A percentile compares a stretch with the other conserved stretches of the same genome.
These are phyloP conservation scores for Wickerhamiella brachini DNA, from an alignment of 805 yeast species.

Conservation along the genomic window DNA sequence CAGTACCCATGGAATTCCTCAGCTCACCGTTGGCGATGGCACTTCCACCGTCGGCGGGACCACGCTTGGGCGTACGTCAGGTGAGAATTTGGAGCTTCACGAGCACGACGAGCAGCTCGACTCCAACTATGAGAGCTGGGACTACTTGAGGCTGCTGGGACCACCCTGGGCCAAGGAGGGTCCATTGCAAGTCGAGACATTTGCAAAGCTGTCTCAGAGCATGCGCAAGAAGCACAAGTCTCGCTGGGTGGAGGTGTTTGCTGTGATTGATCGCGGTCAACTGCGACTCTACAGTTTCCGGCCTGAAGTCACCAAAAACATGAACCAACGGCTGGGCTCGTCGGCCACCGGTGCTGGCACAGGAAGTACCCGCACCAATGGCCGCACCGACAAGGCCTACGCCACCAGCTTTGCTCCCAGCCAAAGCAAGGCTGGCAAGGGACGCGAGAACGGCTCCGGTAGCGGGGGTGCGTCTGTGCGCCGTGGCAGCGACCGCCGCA, in stretches of 20 bases:
- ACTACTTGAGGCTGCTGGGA: slow-evolving; percentile 48
- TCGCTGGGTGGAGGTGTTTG: slow-evolving; percentile 39
- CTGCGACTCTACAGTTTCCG: slow-evolving; percentile 42
- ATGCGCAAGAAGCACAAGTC: slow-evolving; percentile 16
- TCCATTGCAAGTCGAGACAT: slow-evolving; percentile 27
- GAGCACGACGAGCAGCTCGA: slow-evolving; percentile 14
- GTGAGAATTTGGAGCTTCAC: not conserved
- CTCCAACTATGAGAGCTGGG: slow-evolving; percentile 19
- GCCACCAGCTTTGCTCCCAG: not conserved
- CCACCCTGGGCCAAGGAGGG: slow-evolving; percentile 76
- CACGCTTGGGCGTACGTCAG: slow-evolving; percentile 4
- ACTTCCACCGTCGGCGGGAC: slow-evolving; percentile 1
- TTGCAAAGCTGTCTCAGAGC: slow-evolving; percentile 9
- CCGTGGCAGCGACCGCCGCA: not conserved
- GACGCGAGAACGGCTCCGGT: not conserved
- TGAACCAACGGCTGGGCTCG: not conserved
- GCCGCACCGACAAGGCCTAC: not conserved
- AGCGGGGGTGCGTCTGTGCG: not conserved
- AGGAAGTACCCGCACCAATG: slow-evolving; percentile 8
- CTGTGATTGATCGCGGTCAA: slow-evolving; percentile 58
- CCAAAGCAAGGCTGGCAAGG: not conserved
- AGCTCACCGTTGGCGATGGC: not conserved
- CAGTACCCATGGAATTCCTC: not conserved
- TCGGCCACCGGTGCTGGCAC: slow-evolving; percentile 16
- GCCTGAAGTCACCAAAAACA: slow-evolving; percentile 3